Conservation (phyloP, 257 asterid species). For the Solanum virginianum region DNA sequence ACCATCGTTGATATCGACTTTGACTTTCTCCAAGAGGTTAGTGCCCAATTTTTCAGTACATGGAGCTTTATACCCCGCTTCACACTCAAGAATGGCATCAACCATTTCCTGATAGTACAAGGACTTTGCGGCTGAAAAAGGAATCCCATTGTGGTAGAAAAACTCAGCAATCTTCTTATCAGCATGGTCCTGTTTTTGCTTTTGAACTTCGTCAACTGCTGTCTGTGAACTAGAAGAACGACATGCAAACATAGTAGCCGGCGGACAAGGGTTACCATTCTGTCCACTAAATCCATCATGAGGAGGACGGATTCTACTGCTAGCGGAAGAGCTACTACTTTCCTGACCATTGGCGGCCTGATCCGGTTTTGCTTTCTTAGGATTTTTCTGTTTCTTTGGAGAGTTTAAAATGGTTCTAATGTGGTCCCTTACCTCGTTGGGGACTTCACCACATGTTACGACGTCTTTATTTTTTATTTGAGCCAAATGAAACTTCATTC, state of each 20-base stretch:
- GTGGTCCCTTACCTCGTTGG: constrained; percentile 17
- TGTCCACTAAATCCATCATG: constrained; percentile 17
- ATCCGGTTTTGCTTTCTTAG: constrained; percentile 25
- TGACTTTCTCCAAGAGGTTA: constrained; percentile 18
- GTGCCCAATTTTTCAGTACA: constrained; percentile 11
- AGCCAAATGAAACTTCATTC: constrained; percentile 42
- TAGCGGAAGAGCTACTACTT: constrained; percentile 31
- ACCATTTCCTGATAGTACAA: constrained; percentile 25
- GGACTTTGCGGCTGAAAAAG: constrained; percentile 27
- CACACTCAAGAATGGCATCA: constrained; percentile 27
- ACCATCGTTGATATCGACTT: constrained; percentile 12
- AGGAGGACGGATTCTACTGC: constrained; percentile 23
- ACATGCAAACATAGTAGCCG: constrained; percentile 14
- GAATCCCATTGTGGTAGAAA: constrained; percentile 32
- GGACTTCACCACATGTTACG: constrained; percentile 31
- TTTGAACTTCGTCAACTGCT: constrained; percentile 8
- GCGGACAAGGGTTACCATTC: constrained; percentile 17
- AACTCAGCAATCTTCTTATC: constrained; percentile 31
- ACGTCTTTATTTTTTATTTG: constrained; percentile 36
- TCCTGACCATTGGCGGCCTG: constrained; percentile 15
- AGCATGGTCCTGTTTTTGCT: constrained; percentile 24
- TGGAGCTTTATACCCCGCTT: constrained; percentile 28
- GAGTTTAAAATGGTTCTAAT: constrained; percentile 17
- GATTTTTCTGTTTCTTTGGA: constrained; percentile 24
- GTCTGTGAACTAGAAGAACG: constrained; percentile 15